Percentiles rank a stretch among this genome's conserved stretches.
Conservation (phyloP, 2,329 filamentous ascomycete species). For the Fusarium sp. region DNA sequence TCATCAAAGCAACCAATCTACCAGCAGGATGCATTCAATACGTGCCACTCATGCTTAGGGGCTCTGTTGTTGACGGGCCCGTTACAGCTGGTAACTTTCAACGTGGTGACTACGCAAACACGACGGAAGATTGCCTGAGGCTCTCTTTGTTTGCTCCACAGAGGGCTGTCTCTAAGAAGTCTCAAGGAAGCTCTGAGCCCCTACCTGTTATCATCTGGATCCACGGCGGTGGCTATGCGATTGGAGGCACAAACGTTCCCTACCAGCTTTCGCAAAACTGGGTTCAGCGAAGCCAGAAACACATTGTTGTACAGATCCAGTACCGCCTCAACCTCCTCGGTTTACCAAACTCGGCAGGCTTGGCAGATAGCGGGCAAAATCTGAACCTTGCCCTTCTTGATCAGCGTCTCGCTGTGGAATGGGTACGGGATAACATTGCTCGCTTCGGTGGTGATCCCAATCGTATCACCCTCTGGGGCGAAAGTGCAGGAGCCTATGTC, state of each 20-base stretch:
- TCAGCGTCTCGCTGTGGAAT: conserved; percentile 42
- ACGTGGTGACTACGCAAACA: conserved; percentile 34
- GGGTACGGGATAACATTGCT: conserved; percentile 39
- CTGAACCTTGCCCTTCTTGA: conserved; percentile 39
- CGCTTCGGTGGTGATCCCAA: conserved; percentile 36
- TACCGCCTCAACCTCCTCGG: conserved; percentile 40
- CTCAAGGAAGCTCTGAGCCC: accelerated
- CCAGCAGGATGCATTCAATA: conserved; percentile 41
- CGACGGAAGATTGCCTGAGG: conserved; percentile 39
- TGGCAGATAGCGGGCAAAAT: conserved; percentile 12
- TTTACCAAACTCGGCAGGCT: conserved; percentile 23
- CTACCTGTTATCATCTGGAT: conserved; percentile 37
- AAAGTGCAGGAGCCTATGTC: conserved; percentile 37
- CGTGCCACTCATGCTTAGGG: conserved; percentile 13
- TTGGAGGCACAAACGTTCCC: conserved; percentile 31
- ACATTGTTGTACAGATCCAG: conserved; percentile 39
- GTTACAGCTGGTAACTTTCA: conserved; percentile 34
- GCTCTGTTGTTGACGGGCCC: conserved; percentile 3
- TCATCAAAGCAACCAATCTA: neutral
- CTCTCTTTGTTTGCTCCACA: conserved; percentile 33
- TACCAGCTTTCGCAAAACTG: conserved; percentile 33
- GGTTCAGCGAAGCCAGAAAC: conserved; percentile 39
- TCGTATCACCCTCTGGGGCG: conserved; percentile 41
- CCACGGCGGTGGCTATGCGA: conserved; percentile 24
- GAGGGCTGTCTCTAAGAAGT: neutral